A percentile compares a stretch with the other conserved stretches of the same genome.
Conservation (phyloP, 139 green algal genomes). For the Chlorella sp. region DNA sequence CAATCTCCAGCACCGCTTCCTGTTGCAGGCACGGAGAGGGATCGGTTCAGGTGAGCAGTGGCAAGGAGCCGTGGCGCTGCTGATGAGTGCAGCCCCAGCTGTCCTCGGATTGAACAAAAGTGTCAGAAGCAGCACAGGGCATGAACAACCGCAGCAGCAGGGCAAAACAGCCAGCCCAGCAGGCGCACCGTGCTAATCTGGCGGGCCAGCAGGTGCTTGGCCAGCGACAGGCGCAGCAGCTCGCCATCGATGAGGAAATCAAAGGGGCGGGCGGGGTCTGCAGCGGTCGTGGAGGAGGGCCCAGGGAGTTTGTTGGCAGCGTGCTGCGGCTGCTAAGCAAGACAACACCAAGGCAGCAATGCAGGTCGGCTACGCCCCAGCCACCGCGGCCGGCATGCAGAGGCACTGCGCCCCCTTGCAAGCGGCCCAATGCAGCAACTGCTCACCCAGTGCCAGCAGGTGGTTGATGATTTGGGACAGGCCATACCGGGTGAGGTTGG, state of each 20-base stretch:
- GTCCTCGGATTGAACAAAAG: too few relatives aligned
- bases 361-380: too few relatives aligned
- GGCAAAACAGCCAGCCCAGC: neutral
- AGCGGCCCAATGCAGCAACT: too few relatives aligned
- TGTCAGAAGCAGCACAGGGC: neutral
- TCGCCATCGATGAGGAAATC: constrained; percentile 94
- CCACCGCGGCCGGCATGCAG: too few relatives aligned
- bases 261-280: constrained; percentile 88
- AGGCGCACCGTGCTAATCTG: constrained; percentile 79
- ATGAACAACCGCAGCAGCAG: neutral
- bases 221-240: constrained; percentile 86
- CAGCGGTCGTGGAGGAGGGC: too few relatives aligned
- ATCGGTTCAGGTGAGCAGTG: too few relatives aligned
- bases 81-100: too few relatives aligned
- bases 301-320: too few relatives aligned
- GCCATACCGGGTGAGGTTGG: constrained; percentile 89
- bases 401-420: too few relatives aligned
- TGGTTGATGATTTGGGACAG: constrained; percentile 98
- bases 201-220: constrained; percentile 76
- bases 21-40: constrained; percentile 36
- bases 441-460: constrained; percentile 85
- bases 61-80: too few relatives aligned
- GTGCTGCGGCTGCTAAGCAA: too few relatives aligned
- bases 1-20: constrained; percentile 86
- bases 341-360: too few relatives aligned